A percentile compares a stretch with the other conserved stretches of the same genome.
phyloP scores from a whole-genome alignment of 495 filamentous ascomycete species.

The Penicillium samsonianum region DNA sequence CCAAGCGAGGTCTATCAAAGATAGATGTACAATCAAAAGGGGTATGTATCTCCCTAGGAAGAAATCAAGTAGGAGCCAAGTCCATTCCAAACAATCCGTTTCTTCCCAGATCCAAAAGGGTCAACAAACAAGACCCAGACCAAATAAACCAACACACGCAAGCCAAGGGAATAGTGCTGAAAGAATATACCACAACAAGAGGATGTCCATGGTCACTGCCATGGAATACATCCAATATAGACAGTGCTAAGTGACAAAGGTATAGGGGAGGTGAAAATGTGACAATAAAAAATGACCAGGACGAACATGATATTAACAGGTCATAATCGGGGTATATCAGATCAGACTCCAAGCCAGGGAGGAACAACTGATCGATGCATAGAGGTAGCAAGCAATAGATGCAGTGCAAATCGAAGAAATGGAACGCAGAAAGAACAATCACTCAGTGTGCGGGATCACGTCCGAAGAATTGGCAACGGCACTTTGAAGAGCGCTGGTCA shows the following conservation, averaged over 20 bases:
- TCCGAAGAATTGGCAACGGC: slow-evolving; percentile 69
- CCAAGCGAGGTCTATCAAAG: slow-evolving; percentile 2
- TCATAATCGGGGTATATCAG: slow-evolving; percentile 23
- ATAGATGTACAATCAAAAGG: background rate
- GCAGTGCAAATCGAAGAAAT: slow-evolving; percentile 15
- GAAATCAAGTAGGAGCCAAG: background rate
- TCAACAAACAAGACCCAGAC: slow-evolving; percentile 3
- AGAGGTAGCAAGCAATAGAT: background rate
- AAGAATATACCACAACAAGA: slow-evolving; percentile 1
- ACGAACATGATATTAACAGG: slow-evolving; percentile 20
- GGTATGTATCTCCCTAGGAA: slow-evolving; percentile 12
- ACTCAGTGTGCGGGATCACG: slow-evolving; percentile 24
- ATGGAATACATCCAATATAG: slow-evolving; percentile 7
- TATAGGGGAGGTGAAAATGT: background rate
- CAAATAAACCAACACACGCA: slow-evolving; percentile 8
- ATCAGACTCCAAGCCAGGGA: slow-evolving; percentile 30
- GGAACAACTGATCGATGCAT: slow-evolving; percentile 18
- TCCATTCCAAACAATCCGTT: background rate
- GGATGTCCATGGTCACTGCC: background rate
- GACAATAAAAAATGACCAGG: background rate
- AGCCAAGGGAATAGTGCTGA: slow-evolving; percentile 10
- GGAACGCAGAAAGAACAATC: slow-evolving; percentile 5
- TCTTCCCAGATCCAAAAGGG: background rate
- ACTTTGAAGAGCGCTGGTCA: slow-evolving; percentile 89
- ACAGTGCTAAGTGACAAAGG: slow-evolving; percentile 9